These are phyloP conservation scores for Yamadazyma nakazawae DNA, from an alignment of 805 yeast genomes.

Conservation along the genomic window DNA sequence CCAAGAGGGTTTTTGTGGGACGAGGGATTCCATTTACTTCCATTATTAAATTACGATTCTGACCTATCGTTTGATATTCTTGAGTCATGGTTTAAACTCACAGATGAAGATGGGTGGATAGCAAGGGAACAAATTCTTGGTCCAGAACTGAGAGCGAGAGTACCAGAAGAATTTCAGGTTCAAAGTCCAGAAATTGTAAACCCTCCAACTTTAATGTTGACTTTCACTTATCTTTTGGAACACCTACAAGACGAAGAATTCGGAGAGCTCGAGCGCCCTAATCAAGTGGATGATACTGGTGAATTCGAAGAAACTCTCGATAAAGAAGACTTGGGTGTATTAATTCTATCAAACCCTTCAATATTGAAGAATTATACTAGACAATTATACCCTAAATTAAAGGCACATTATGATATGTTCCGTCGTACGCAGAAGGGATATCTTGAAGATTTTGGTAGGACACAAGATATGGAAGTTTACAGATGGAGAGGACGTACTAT, in stretches of 20 bases:
- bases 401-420: slow-evolving; percentile 82
- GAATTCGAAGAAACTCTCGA: slow-evolving; percentile 16
- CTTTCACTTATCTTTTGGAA: slow-evolving; percentile 56
- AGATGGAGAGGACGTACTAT: slow-evolving; percentile 92
- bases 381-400: slow-evolving; percentile 70
- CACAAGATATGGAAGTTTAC: slow-evolving; percentile 55
- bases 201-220: slow-evolving; percentile 89
- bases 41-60: slow-evolving; percentile 76
- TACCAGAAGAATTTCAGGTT: slow-evolving; percentile 76
- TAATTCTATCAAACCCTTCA: slow-evolving; percentile 57
- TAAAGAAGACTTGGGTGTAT: slow-evolving; percentile 40
- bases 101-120: slow-evolving; percentile 93
- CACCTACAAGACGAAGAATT: slow-evolving; percentile 14
- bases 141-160: slow-evolving; percentile 82
- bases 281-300: slow-evolving; percentile 11
- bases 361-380: slow-evolving; percentile 55
- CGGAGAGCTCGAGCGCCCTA: slow-evolving; percentile 30
- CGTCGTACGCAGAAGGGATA: slow-evolving; percentile 76
- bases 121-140: slow-evolving; percentile 95
- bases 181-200: slow-evolving; percentile 91
- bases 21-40: slow-evolving; percentile 91
- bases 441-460: slow-evolving; percentile 65
- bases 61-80: slow-evolving; percentile 78
- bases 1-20: slow-evolving; percentile 99
- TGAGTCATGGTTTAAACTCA: slow-evolving; percentile 81